Evolutionary conservation across 306 rosid species (phyloP).

Genomic region (Glycine soja): DNA sequence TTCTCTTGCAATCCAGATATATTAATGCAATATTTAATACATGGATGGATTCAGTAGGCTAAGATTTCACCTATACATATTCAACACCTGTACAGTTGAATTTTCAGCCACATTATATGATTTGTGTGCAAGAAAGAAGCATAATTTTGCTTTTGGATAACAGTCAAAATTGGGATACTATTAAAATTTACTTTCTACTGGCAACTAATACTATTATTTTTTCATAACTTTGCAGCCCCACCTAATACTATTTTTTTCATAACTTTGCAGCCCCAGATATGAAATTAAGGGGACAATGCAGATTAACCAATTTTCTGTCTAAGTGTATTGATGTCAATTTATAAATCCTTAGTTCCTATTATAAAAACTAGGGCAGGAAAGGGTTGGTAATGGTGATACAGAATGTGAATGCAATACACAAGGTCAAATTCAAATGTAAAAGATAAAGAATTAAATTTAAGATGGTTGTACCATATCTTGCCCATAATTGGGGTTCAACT

Average conservation of each 20-base stretch:
- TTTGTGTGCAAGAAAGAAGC: conserved; percentile 8
- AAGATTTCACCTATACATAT: conserved; percentile 13
- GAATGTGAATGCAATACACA: conserved; percentile 23
- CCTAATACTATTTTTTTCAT: neutral
- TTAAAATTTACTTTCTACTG: conserved; percentile 3
- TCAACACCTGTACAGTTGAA: conserved; percentile 19
- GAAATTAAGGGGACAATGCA: neutral
- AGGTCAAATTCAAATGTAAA: conserved; percentile 18
- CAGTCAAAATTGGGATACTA: neutral
- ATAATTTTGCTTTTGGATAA: neutral
- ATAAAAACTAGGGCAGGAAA: neutral
- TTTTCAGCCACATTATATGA: conserved; percentile 4
- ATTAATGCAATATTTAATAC: neutral
- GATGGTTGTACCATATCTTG: conserved; percentile 79
- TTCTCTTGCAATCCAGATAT: neutral
- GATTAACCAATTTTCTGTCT: conserved; percentile 8
- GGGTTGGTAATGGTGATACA: neutral
- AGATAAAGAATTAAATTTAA: neutral
- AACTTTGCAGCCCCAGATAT: neutral
- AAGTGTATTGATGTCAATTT: neutral
- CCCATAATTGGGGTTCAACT: conserved; percentile 90
- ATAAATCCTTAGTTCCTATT: neutral
- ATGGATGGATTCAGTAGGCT: neutral
- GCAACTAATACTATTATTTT: neutral
- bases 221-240: neutral